Conservation (phyloP, 345 rosid species). For the Populus ilicifolia region DNA sequence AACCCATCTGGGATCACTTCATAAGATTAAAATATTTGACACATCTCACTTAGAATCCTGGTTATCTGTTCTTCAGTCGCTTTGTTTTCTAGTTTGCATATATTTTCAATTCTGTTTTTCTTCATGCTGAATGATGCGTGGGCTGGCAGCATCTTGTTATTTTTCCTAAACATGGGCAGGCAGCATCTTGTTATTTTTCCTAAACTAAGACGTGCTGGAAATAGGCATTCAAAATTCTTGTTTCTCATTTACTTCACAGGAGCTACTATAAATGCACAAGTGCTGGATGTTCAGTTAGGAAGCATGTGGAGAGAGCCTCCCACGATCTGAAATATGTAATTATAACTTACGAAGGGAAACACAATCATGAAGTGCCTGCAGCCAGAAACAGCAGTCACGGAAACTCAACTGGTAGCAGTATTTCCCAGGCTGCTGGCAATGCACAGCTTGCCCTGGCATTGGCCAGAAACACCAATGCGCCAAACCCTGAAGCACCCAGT, state of each 20-base stretch:
- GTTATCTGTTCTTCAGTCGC: not conserved
- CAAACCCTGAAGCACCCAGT: slow-evolving; percentile 35
- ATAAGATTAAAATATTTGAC: not conserved
- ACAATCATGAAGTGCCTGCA: slow-evolving; percentile 69
- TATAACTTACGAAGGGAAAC: slow-evolving; percentile 65
- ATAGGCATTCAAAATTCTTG: too few relatives aligned
- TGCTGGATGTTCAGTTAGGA: slow-evolving; percentile 56
- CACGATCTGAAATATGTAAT: slow-evolving; percentile 52
- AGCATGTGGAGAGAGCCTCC: slow-evolving; percentile 74
- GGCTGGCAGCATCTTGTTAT: too few relatives aligned
- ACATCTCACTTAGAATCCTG: not conserved
- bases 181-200: too few relatives aligned
- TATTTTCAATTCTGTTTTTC: not conserved
- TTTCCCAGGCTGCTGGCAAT: slow-evolving; percentile 26
- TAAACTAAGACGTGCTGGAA: too few relatives aligned
- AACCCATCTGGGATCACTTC: too few relatives aligned
- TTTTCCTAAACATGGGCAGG: too few relatives aligned
- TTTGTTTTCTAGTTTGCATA: not conserved
- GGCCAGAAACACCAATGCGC: slow-evolving; percentile 23
- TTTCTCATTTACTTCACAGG: slow-evolving; percentile 27
- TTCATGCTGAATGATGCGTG: not conserved
- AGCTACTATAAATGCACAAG: slow-evolving; percentile 74
- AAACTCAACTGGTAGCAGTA: slow-evolving; percentile 25
- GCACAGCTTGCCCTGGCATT: slow-evolving; percentile 27
- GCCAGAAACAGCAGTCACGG: slow-evolving; percentile 67